Base-by-base conservation (phyloP, 2,329 filamentous ascomycete species). In the Geosmithia morbida region DNA sequence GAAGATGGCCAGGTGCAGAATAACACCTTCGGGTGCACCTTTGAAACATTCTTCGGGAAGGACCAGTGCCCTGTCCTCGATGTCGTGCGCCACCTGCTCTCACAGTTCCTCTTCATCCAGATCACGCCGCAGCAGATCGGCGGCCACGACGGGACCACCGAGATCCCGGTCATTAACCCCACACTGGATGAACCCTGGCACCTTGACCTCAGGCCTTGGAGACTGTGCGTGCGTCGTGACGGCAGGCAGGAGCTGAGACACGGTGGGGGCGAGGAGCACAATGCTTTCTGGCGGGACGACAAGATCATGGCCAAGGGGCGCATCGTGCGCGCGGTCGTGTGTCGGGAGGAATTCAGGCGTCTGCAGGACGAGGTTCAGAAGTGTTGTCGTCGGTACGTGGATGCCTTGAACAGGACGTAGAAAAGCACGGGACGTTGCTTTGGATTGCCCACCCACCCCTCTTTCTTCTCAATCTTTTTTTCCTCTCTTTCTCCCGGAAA, bases 41-140 rank as follows among this genome's bases (percentile, higher is more conserved):
- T 37, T 37, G 14, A 37, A 3, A 37, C 6, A 5, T 37, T 37
- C 33, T 37, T 37, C 14, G 3, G 13, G 33, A 37, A 37, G 3
- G 29, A 48, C 7, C 42, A 48, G 0, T 59, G 61, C 1, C 51
- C 48, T 16, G 57, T 68, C 13, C 50, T 61, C 14, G 17, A 51
- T 1, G 60, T 61, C 3, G 55, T 71, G 20, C 50, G 53, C 17
- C 43, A 49, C 0, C 50, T 71, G 6, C 57, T 60, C 11, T 61
- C 63, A 48, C 63, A 64, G 49, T 58, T 56, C 48, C 50, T 72
- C 16, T 51, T 51, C 7, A 49, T 72, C 46, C 49, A 64, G 2
- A 57, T 69, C n/a, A 44, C 19, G n/a, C 20, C 39, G n/a, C 16
- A 18, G 39, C 17, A 46, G 13, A 39, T 46, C 11, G 29, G 33